Conservation (phyloP, 495 filamentous ascomycete genomes). For the Penicillium ochrochloron region DNA sequence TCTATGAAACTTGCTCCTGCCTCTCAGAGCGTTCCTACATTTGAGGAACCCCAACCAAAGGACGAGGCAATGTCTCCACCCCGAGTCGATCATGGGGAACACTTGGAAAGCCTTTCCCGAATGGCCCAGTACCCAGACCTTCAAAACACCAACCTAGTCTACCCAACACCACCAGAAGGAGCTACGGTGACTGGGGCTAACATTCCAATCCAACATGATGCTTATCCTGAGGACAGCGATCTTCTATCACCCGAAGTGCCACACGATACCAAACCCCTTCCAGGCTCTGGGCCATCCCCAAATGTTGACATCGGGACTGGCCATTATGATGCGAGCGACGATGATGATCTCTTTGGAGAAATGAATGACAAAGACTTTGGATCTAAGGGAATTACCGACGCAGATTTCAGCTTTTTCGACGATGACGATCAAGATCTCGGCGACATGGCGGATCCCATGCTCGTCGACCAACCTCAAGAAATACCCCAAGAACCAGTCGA, state of each 20-base stretch:
- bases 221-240: conserved; percentile 39
- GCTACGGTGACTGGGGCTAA: conserved; percentile 49
- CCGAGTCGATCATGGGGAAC: conserved; percentile 33
- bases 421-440: conserved; percentile 56
- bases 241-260: conserved; percentile 26
- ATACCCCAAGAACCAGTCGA: conserved; percentile 4
- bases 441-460: conserved; percentile 27
- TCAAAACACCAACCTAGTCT: conserved; percentile 66
- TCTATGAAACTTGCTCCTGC: conserved; percentile 27
- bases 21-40: conserved; percentile 31
- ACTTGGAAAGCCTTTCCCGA: conserved; percentile 52
- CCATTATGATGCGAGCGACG: conserved; percentile 51
- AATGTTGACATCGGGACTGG: conserved; percentile 44
- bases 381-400: conserved; percentile 79
- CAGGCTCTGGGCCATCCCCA: conserved; percentile 30
- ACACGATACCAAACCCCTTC: conserved; percentile 25
- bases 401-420: conserved; percentile 92
- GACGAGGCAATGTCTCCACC: conserved; percentile 36
- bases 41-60: conserved; percentile 36
- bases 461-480: conserved; percentile 21
- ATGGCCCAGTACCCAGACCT: conserved; percentile 56
- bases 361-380: conserved; percentile 78
- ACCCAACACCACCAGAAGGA: conserved; percentile 87
- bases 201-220: conserved; percentile 29
- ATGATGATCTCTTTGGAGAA: conserved; percentile 73